Evolutionary conservation across 179 eudicot genomes (phyloP).

Genomic region (Silene noctiflora): DNA sequence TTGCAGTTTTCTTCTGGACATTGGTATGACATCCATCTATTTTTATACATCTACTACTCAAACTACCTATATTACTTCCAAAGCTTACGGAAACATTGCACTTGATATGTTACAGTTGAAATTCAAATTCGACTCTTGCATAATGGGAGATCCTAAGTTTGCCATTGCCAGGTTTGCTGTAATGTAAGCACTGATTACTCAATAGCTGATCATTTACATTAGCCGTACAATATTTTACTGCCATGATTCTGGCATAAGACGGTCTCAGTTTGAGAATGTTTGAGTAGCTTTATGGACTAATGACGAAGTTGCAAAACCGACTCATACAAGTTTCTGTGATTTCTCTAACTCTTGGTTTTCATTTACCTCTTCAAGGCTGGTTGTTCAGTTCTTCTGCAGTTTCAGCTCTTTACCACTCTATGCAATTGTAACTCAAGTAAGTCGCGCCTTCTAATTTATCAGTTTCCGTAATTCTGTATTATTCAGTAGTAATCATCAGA

Average conservation of each 20-base stretch:
- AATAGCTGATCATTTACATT: background rate
- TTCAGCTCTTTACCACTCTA: slow-evolving; percentile 37
- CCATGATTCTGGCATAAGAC: too few species aligned
- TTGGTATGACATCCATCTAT: background rate
- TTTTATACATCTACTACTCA: background rate
- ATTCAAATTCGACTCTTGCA: slow-evolving; percentile 26
- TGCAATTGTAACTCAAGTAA: slow-evolving; percentile 33
- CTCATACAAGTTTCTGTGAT: too few species aligned
- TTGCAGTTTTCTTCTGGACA: slow-evolving; percentile 34
- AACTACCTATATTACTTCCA: too few species aligned
- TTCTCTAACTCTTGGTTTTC: too few species aligned
- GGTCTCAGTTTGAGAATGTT: too few species aligned
- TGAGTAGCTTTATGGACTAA: too few species aligned
- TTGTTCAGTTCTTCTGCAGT: slow-evolving; percentile 28
- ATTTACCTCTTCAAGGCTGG: too few species aligned
- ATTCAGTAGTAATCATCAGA: background rate
- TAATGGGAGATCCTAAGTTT: slow-evolving; percentile 23
- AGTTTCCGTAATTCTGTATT: background rate
- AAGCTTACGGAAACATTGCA: background rate
- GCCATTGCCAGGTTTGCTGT: slow-evolving; percentile 13
- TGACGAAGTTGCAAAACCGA: too few species aligned
- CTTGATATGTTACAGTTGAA: slow-evolving; percentile 17
- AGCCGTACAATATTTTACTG: too few species aligned
- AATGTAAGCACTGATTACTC: slow-evolving; percentile 20
- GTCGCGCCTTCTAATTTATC: background rate